Percentiles rank a stretch among this genome's conserved stretches.
These are phyloP conservation scores for Penicillium egyptiacum DNA, from an alignment of 495 filamentous ascomycete genomes.

Conservation along the genomic window DNA sequence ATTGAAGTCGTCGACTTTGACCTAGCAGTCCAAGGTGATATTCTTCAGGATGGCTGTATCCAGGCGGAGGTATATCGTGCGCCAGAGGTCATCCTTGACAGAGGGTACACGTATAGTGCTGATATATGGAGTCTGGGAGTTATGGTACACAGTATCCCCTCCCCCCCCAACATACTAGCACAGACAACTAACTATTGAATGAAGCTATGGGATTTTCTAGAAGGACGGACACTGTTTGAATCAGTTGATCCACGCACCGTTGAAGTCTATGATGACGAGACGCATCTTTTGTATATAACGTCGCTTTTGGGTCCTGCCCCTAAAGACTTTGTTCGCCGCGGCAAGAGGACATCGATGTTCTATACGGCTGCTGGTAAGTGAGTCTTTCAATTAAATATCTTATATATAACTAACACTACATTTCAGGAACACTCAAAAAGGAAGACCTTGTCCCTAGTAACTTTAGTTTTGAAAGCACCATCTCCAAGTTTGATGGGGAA, in stretches of 20 bases:
- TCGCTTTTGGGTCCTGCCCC: slow-evolving; percentile 42
- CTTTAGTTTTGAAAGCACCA: slow-evolving; percentile 25
- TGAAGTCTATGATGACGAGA: slow-evolving; percentile 26
- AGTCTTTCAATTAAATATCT: neutral
- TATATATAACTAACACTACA: slow-evolving; percentile 1
- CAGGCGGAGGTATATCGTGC: slow-evolving; percentile 43
- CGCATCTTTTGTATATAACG: slow-evolving; percentile 38
- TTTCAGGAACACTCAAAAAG: slow-evolving; percentile 17
- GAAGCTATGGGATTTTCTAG: slow-evolving; percentile 40
- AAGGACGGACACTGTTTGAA: slow-evolving; percentile 29
- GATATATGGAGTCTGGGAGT: slow-evolving; percentile 50
- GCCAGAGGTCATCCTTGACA: slow-evolving; percentile 46
- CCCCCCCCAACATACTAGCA: neutral
- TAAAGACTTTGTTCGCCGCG: slow-evolving; percentile 19
- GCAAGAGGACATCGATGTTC: slow-evolving; percentile 24
- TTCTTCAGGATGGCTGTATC: slow-evolving; percentile 32
- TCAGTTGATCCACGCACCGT: slow-evolving; percentile 15
- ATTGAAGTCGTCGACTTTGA: slow-evolving; percentile 28
- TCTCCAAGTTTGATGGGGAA: slow-evolving; percentile 25
- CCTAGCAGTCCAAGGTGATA: slow-evolving; percentile 24
- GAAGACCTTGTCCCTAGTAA: slow-evolving; percentile 13
- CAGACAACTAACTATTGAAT: slow-evolving; percentile 4
- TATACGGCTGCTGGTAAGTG: slow-evolving; percentile 17
- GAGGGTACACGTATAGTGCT: slow-evolving; percentile 37
- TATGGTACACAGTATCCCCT: slow-evolving; percentile 27